Conservation (phyloP, 1,284 basidiomycete genomes). For the Fomitopsis palustris region DNA sequence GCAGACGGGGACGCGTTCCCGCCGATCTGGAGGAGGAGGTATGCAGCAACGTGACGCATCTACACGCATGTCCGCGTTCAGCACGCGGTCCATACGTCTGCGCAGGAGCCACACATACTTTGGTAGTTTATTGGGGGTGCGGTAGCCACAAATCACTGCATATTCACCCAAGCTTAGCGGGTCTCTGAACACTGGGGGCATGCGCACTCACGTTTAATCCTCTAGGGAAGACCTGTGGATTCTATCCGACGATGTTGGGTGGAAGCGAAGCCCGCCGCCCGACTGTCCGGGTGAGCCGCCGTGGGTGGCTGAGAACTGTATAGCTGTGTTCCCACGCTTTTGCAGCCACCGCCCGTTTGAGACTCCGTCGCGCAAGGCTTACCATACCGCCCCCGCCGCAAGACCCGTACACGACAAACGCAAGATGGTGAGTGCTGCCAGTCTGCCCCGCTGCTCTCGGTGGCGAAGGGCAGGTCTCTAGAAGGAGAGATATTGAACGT, state of each 20-base stretch:
- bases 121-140: constrained; percentile 39
- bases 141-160: constrained; percentile 88
- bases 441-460: background rate
- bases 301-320: constrained; percentile 45
- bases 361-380: constrained; percentile 35
- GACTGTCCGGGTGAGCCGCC: constrained; percentile 7
- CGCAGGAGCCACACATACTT: constrained; percentile 33
- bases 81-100: constrained; percentile 9
- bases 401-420: constrained; percentile 36
- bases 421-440: constrained; percentile 49
- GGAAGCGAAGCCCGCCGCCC: constrained; percentile 5
- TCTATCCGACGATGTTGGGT: constrained; percentile 60
- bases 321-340: constrained; percentile 45
- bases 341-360: constrained; percentile 34
- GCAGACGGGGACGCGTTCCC: constrained; percentile 90
- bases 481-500: constrained; percentile 20
- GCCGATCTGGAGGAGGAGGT: constrained; percentile 95
- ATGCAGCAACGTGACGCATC: constrained; percentile 98
- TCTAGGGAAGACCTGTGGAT: constrained; percentile 84
- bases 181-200: background rate
- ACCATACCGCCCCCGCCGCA: constrained; percentile 23
- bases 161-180: background rate
- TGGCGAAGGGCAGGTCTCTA: background rate
- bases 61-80: constrained; percentile 26
- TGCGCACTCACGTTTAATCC: constrained; percentile 74